Base-by-base conservation (phyloP, 805 yeast species). In the Hanseniaspora occidentalis region DNA sequence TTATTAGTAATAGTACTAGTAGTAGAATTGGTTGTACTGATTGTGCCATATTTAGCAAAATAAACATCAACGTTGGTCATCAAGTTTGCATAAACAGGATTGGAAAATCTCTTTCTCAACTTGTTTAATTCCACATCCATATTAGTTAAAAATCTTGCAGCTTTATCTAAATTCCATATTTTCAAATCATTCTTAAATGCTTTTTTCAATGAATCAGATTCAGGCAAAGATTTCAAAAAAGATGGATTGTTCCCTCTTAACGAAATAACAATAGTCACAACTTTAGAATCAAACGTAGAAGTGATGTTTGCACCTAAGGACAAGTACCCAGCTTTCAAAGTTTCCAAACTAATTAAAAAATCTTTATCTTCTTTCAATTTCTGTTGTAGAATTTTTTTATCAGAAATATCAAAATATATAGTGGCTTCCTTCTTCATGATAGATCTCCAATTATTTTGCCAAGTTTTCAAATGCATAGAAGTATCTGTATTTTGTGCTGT, bases 131-230 rank as follows among this genome's bases (percentile, higher is more conserved):
- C 61, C 6, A 60, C 76, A 37, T 75, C 77, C 50, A 83, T 62
- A 56, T 83, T 75, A 45, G 69, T 71, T 57, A 86, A 67, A 52
- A 88, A 88, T 39, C 95, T 64, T 51, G 77, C 71, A 2, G 88
- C 85, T 58, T 88, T 89, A 42, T 84, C 94, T 51, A 74, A 78
- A 31, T 79, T 75, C 96, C 96, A 89, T 19, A 88, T 81, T 57
- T 88, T 84, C 57, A 81, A 72, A 45, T 74, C 75, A 39, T 68
- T 69, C 37, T 65, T 66, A 24, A 62, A 57, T 4, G 88, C 94
- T 46, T 75, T 70, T 40, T 71, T 66, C 48, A 85, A 71, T 7
- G 84, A 75, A 55, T 88, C 94, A 43, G 59, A 53, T 47, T 72
- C 58, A 50, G 59, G 45, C 53, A 77, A 73, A 10, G 56, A 66